Evolutionary conservation across 2,329 filamentous ascomycete species (phyloP).

Genomic region (Zasmidium citrigriseum): DNA sequence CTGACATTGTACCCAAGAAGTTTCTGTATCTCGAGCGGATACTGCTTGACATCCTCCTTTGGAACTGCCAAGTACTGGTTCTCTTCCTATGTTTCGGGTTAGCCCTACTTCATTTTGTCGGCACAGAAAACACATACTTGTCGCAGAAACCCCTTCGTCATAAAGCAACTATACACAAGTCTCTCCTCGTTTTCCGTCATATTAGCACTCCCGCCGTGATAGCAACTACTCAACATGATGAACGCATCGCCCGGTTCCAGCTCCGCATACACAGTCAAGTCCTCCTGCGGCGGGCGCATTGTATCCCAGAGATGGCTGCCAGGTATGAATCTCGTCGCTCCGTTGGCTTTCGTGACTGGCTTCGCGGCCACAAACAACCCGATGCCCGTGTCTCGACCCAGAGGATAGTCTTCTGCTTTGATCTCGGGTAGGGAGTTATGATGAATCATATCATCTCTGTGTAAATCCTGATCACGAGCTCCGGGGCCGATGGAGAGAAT

Average conservation of each 20-base stretch:
- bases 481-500: slow-evolving; percentile 30
- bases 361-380: slow-evolving; percentile 41
- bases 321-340: slow-evolving; percentile 41
- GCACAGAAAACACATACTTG: too few relatives aligned
- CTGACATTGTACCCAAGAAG: slow-evolving; percentile 9
- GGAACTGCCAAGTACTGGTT: slow-evolving; percentile 40
- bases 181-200: slow-evolving; percentile 35
- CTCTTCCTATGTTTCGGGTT: slow-evolving; percentile 33
- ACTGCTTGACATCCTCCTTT: slow-evolving; percentile 23
- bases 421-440: slow-evolving; percentile 15
- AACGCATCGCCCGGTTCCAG: slow-evolving; percentile 40
- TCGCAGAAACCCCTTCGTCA: slow-evolving; percentile 37
- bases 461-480: slow-evolving; percentile 31
- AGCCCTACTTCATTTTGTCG: too few relatives aligned
- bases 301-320: slow-evolving; percentile 40
- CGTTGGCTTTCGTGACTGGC: slow-evolving; percentile 34
- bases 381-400: slow-evolving; percentile 29
- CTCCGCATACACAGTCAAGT: slow-evolving; percentile 29
- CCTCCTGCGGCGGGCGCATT: slow-evolving; percentile 22
- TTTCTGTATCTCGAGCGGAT: slow-evolving; percentile 5
- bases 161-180: slow-evolving; percentile 37
- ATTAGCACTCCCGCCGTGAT: slow-evolving; percentile 40
- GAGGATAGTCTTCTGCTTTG: slow-evolving; percentile 15
- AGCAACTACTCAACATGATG: slow-evolving; percentile 38
- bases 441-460: slow-evolving; percentile 34